These are phyloP conservation scores for Nephelium lappaceum DNA, from an alignment of 345 rosid species.

Conservation along the genomic window DNA sequence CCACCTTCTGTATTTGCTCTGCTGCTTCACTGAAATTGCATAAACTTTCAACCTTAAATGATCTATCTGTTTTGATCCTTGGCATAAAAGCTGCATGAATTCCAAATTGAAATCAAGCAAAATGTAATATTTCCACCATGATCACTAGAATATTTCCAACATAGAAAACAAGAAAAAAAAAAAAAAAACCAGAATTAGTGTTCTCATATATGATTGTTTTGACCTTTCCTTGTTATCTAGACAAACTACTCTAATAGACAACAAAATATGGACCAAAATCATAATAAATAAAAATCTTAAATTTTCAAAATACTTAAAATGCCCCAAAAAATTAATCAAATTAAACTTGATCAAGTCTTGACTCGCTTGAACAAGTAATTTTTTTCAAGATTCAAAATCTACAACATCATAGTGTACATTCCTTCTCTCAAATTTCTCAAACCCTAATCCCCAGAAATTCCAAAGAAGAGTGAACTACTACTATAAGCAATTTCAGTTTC, in stretches of 20 bases:
- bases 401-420: background rate
- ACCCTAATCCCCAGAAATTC: slow-evolving; percentile 1
- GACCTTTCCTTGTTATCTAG: background rate
- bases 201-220: background rate
- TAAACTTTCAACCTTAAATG: slow-evolving; percentile 62
- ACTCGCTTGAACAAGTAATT: background rate
- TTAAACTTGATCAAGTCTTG: background rate
- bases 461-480: background rate
- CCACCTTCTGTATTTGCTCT: slow-evolving; percentile 62
- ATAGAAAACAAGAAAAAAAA: background rate
- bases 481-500: background rate
- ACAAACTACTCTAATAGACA: background rate
- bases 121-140: background rate
- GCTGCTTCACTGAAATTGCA: slow-evolving; percentile 83
- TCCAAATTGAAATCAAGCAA: background rate
- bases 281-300: background rate
- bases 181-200: background rate
- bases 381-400: background rate
- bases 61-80: slow-evolving; percentile 75
- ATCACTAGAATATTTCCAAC: background rate
- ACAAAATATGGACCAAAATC: background rate
- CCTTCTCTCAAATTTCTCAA: background rate
- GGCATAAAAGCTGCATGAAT: slow-evolving; percentile 75
- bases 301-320: background rate
- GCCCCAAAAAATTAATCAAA: background rate